Evolutionary conservation across 2,329 filamentous ascomycete genomes (phyloP), one percentile per base, ranked within the genome.

Genomic region (Chaetoscypha palmicola): DNA sequence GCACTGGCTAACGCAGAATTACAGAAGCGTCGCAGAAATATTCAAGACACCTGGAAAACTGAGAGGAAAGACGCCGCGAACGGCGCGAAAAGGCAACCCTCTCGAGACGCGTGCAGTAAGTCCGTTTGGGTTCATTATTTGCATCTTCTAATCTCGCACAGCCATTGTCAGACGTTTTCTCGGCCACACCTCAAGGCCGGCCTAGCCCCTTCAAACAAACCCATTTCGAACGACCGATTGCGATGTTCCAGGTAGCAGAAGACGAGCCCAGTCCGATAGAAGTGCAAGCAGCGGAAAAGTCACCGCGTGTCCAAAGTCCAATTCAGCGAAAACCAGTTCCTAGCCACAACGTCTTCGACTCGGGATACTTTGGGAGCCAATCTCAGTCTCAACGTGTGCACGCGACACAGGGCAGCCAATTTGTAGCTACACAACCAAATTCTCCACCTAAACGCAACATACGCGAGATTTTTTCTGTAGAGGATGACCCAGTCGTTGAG

Each of bases 41-140:
- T 96, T 97, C 71, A 98, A 97, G 62, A 92, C 87, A 28, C 87
- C 87, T 3, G 86, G 86, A 45, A 91, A 88, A 62, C 67, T 92
- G 62, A 81, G 86, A 52, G 86, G 83, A 43, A 90, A 88, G 68
- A 91, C 86, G 21, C 86, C 86, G 32, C 76, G 83, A 49, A 88
- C 85, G 14, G 70, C 69, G 24, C 76, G 80, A 44, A 89, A 83
- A 61, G 66, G 65, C 38, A 72, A 74, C 56, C 66, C 68, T 8
- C 63, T 66, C 20, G 80, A 83, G 61, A 64, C 71, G 23, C 76
- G 85, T 57, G 75, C 79, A 50, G 83, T 87, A 70, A 66, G 79
- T 67, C 8, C n/a, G n/a, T n/a, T n/a, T n/a, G n/a, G n/a, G n/a
- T n/a, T n/a, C n/a, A n/a, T n/a, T n/a, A n/a, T n/a, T 23, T 35